Base-by-base conservation (phyloP, 78 protist genomes). In the Planoprotostelium fungivorum region DNA sequence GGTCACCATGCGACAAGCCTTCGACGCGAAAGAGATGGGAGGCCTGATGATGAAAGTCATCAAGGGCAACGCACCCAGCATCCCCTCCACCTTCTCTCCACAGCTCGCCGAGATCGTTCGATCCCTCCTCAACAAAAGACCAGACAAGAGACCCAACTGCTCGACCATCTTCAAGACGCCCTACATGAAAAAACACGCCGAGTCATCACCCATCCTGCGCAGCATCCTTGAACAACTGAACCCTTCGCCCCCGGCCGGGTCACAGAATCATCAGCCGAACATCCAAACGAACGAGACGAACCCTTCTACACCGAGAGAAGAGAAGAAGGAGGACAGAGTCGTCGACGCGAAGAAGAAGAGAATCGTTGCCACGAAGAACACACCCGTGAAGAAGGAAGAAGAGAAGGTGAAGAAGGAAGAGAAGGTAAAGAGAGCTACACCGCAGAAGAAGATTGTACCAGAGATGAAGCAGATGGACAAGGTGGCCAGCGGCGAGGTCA, bases 1-100 rank as follows among this genome's bases (percentile, higher is more conserved):
- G 95, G 84, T 88, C 0, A 91, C 92, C 35, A n/a, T 92, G 84
- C 88, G 89, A 36, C 96, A 95, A 89, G 96, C 95, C 35, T 95
- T 95, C 38, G 93, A 95, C 89, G 95, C 95, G 36, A 86, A 89
- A 35, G 93, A 89, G 34, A 91, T 95, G 95, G 89, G 88, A 31
- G 23, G 88, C 37, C 34, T 95, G n/a, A 95, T 95, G 34, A 31
- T 88, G 1, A 91, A 95, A 35, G 90, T 95, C 0, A 39, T 91
- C 29, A 38, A 84, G 9, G 96, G 94, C 35, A 36, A 87, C 34
- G 91, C 95, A 38, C 36, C 87, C n/a, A 89, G 91, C 34, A 86
- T 94, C 10, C 38, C 91, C 73, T 51, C 73, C 73, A 51, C 73
- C 31, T 25, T 51, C 16, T 25, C 73, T 16, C 73, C 73, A 51